These are phyloP conservation scores for Spinellus fusiger DNA, from an alignment of 192 early-diverging fungal species.

Conservation along the genomic window DNA sequence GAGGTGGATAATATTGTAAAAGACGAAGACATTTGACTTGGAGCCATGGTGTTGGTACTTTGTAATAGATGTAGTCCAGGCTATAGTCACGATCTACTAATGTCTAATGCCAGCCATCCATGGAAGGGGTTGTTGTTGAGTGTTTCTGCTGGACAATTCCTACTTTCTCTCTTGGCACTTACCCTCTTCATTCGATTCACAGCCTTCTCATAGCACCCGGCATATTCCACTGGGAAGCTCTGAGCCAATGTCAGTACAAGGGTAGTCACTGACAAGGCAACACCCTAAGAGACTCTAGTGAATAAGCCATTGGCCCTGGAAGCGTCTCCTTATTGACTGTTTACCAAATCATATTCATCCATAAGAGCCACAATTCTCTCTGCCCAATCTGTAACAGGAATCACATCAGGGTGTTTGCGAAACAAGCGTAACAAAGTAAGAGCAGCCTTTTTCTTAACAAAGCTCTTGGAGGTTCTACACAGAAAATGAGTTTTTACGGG, in stretches of 20 bases:
- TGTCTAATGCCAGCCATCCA: conserved; percentile 46
- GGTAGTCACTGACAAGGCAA: conserved; percentile 75
- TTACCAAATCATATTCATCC: conserved; percentile 82
- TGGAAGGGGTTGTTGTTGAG: not conserved
- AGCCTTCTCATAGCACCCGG: conserved; percentile 69
- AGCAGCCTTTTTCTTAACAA: conserved; percentile 97
- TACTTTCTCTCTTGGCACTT: not conserved
- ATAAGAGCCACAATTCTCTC: conserved; percentile 73
- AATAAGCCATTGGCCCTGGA: not conserved
- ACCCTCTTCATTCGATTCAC: conserved; percentile 76
- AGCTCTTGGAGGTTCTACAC: conserved; percentile 59
- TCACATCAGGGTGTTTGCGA: conserved; percentile 83
- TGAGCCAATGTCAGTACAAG: conserved; percentile 89
- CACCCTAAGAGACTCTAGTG: conserved; percentile 49
- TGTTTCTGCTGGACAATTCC: not conserved
- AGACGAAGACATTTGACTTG: conserved; percentile 93
- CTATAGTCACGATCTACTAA: conserved; percentile 79
- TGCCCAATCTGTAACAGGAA: conserved; percentile 85
- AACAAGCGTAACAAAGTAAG: conserved; percentile 85
- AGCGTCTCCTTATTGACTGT: not conserved
- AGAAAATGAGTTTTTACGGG: not conserved
- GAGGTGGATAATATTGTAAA: conserved; percentile 92
- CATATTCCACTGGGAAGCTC: conserved; percentile 77
- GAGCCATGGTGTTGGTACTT: conserved; percentile 96
- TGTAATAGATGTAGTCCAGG: conserved; percentile 93